A percentile compares a stretch with the other conserved stretches of the same genome.
Evolutionary conservation across 352 stramenopile genomes (phyloP).

Genomic region (Phytophthora capsici): DNA sequence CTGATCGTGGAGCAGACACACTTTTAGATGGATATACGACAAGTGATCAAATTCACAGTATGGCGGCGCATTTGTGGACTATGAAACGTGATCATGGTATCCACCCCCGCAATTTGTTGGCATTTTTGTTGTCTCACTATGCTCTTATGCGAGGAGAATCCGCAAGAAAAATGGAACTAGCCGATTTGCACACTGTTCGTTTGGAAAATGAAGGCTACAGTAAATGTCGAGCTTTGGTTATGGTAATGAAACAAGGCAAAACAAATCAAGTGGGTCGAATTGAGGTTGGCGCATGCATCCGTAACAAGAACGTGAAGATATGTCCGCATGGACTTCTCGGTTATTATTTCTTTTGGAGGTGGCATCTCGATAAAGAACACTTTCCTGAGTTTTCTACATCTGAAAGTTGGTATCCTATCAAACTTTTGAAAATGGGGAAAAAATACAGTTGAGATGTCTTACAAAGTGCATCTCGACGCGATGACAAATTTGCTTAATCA

Average conservation of each 20-base stretch:
- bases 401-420: not conserved
- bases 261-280: slow-evolving; percentile 13
- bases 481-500: not conserved
- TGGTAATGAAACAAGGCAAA: slow-evolving; percentile 22
- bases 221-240: not conserved
- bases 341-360: not conserved
- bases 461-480: not conserved
- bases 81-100: not conserved
- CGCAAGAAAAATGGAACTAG: not conserved
- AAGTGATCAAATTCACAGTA: not conserved
- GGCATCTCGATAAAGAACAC: not conserved
- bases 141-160: slow-evolving; percentile 11
- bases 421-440: not conserved
- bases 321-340: not conserved
- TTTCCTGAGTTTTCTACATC: not conserved
- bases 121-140: slow-evolving; percentile 13
- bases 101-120: slow-evolving; percentile 9
- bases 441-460: not conserved
- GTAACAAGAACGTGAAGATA: slow-evolving; percentile 7
- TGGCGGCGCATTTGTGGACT: not conserved
- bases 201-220: slow-evolving; percentile 12
- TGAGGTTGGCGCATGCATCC: slow-evolving; percentile 10
- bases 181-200: slow-evolving; percentile 10
- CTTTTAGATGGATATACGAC: not conserved
- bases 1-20: not conserved